A percentile compares a stretch with the other conserved stretches of the same genome.
Evolutionary conservation across 2,329 filamentous ascomycete species (phyloP).

Genomic region (Paramyrothecium sp.): DNA sequence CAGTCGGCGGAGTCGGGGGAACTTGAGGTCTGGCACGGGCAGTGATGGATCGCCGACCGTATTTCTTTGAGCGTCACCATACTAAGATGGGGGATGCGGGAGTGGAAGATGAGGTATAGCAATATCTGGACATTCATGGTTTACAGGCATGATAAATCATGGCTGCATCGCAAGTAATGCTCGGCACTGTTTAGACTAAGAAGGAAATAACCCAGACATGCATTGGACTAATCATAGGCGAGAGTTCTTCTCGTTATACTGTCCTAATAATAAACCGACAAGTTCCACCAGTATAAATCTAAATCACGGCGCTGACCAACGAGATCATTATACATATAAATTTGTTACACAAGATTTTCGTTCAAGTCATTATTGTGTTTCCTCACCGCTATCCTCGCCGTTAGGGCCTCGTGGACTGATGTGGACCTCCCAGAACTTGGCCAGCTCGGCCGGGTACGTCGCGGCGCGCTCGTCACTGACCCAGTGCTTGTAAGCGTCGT

Average conservation of each 20-base stretch:
- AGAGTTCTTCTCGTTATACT: no score
- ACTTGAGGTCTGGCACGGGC: conserved; percentile 21
- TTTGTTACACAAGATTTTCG: background rate
- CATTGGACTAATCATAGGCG: no score
- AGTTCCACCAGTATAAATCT: no score
- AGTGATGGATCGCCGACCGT: conserved; percentile 24
- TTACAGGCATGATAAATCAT: background rate
- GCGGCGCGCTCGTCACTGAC: conserved; percentile 28
- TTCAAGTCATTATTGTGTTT: background rate
- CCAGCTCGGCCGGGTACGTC: conserved; percentile 29
- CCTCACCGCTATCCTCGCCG: background rate
- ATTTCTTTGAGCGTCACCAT: conserved; percentile 24
- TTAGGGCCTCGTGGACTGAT: conserved; percentile 24
- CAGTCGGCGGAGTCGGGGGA: conserved; percentile 41
- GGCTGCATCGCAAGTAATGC: no score
- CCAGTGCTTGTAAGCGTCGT: conserved; percentile 39
- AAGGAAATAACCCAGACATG: no score
- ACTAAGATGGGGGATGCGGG: conserved; percentile 6
- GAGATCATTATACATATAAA: no score
- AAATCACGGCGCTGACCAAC: no score
- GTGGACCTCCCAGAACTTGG: conserved; percentile 41
- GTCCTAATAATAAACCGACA: no score
- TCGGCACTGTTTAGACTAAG: no score
- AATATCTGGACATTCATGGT: background rate
- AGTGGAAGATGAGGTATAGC: conserved; percentile 11